Conservation (phyloP, 345 rosid genomes). For the Arabis alpina region DNA sequence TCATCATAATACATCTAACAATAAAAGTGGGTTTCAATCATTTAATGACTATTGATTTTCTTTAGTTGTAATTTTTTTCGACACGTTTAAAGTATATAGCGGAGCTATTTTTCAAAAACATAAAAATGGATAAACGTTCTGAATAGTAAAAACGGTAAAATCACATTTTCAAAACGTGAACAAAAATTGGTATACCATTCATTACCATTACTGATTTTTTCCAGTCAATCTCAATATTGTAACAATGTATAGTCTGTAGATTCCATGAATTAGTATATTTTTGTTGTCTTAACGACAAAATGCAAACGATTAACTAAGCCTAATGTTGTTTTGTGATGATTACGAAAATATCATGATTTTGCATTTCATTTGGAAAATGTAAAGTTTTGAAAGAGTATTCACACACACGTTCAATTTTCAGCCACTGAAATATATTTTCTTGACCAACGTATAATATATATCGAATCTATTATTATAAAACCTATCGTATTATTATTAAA, state of each 20-base stretch:
- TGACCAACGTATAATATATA: background rate
- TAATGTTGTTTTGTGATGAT: slow-evolving; percentile 5
- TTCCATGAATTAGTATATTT: background rate
- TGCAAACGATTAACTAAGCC: background rate
- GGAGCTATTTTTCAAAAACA: too few relatives aligned
- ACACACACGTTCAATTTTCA: slow-evolving; percentile 21
- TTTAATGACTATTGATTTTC: too few relatives aligned
- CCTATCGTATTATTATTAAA: slow-evolving; percentile 10
- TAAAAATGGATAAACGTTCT: too few relatives aligned
- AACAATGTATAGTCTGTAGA: background rate
- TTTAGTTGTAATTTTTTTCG: too few relatives aligned
- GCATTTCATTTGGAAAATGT: slow-evolving; percentile 12
- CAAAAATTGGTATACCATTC: too few relatives aligned
- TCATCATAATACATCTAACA: too few relatives aligned
- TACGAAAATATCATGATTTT: slow-evolving; percentile 7
- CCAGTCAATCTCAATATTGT: background rate
- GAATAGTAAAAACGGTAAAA: too few relatives aligned
- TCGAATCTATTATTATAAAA: slow-evolving; percentile 2
- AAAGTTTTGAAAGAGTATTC: slow-evolving; percentile 12
- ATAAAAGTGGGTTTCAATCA: too few relatives aligned
- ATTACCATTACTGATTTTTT: too few relatives aligned
- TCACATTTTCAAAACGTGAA: too few relatives aligned
- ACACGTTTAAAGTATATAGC: too few relatives aligned
- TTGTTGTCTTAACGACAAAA: background rate
- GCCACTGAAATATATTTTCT: slow-evolving; percentile 12